Evolutionary conservation across 2,329 filamentous ascomycete species (phyloP), one percentile per base, ranked within the genome.

Genomic region (Diaporthe ilicicola): DNA sequence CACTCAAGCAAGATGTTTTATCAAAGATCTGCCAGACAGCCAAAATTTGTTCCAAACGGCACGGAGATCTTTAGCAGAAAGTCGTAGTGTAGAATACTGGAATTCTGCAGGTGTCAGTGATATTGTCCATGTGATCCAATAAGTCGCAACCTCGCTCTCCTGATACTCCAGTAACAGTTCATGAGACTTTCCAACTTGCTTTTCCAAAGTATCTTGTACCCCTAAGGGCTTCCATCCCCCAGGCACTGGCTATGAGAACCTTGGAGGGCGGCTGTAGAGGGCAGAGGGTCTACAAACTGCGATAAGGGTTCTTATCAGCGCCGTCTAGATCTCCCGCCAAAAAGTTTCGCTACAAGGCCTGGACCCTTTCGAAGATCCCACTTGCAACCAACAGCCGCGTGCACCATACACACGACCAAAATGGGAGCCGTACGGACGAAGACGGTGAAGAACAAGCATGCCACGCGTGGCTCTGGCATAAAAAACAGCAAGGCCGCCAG

Each of bases 381-480:
- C 19, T 34, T 29, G 42, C 59, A 65, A n/a, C 66, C 27, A 70
- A 55, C 48, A 54, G 50, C 39, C n/a, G 29, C 66, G 37, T 29
- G 66, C 50, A 48, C 13, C 39, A 37, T 39, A 64, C 54, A 19
- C 56, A 42, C 59, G 8, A 24, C 27, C 15, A 73, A 75, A 67
- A 91, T 91, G 89, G 85, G 86, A 74, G 84, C 85, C 56, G 85
- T 84, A 74, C 83, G 85, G 74, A 91, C 90, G 61, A 83, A 82
- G 62, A 90, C 88, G 22, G 79, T 91, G 64, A 91, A 91, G 78
- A 91, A 90, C 78, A 92, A 91, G 78, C 88, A 91, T 78, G 88
- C 89, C 62, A 80, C 83, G 66, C 84, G 86, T 74, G 87, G 86
- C 74, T 83, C 83, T 7, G 82, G 83, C 73, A 80, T 82, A 69